Evolutionary conservation across 2,329 filamentous ascomycete species (phyloP).

Genomic region (Scorias spongiosa): DNA sequence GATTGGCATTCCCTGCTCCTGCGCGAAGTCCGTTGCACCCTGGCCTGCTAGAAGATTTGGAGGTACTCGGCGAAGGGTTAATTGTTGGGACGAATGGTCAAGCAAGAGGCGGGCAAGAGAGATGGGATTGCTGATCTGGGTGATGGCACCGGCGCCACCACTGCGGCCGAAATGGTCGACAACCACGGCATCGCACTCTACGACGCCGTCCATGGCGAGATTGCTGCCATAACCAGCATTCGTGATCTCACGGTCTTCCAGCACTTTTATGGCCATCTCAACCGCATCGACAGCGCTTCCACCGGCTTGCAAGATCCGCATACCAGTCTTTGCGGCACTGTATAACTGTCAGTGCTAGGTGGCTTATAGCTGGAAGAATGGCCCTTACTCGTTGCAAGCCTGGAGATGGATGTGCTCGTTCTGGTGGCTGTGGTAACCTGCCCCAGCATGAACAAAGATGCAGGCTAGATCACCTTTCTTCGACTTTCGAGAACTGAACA

Average conservation of each 20-base stretch:
- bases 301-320: conserved; percentile 65
- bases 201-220: conserved; percentile 71
- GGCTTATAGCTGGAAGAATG: not conserved
- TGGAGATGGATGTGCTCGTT: conserved; percentile 76
- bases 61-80: conserved; percentile 79
- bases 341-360: conserved; percentile 7
- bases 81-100: conserved; percentile 55
- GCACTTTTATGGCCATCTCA: conserved; percentile 69
- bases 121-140: conserved; percentile 85
- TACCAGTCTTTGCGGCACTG: conserved; percentile 71
- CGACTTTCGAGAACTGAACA: conserved; percentile 24
- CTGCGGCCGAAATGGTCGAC: conserved; percentile 84
- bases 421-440: conserved; percentile 76
- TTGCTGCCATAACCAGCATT: conserved; percentile 97
- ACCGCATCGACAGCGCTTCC: conserved; percentile 75
- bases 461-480: conserved; percentile 41
- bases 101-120: conserved; percentile 71
- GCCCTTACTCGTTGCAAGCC: conserved; percentile 71
- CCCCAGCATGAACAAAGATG: conserved; percentile 91
- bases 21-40: conserved; percentile 76
- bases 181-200: conserved; percentile 89
- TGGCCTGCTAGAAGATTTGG: conserved; percentile 81
- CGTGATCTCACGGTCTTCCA: conserved; percentile 91
- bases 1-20: conserved; percentile 57
- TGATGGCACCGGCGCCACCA: conserved; percentile 80